Conservation (phyloP, 306 rosid genomes). For the Lathyrus sativus region DNA sequence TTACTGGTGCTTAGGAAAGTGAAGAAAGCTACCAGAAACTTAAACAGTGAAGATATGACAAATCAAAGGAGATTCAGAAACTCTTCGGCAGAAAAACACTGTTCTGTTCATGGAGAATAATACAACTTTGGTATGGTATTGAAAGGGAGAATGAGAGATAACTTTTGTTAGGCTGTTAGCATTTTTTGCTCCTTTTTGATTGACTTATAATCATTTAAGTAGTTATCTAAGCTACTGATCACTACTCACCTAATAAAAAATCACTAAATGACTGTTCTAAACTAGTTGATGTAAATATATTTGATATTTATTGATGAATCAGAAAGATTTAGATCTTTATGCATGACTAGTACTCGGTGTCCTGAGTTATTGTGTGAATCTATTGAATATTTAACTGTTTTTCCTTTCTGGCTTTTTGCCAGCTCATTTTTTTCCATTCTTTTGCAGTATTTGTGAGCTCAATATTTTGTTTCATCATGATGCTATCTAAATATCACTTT, state of each 20-base stretch:
- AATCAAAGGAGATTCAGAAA: not conserved
- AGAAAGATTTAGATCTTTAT: slow-evolving; percentile 1
- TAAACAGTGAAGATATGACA: not conserved
- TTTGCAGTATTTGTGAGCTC: slow-evolving; percentile 12
- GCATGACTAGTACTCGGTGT: slow-evolving; percentile 6
- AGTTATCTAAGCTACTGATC: not conserved
- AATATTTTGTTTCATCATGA: not conserved
- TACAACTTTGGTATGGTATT: not conserved
- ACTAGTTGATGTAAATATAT: not conserved
- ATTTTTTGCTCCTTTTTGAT: not conserved
- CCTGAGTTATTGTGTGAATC: not conserved
- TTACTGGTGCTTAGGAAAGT: not conserved
- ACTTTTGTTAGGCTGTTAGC: not conserved
- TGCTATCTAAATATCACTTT: slow-evolving; percentile 2
- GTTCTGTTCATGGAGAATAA: not conserved
- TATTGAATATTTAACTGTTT: not conserved
- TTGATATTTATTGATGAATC: slow-evolving; percentile 1
- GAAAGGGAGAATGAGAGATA: not conserved
- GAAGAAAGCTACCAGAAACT: not conserved
- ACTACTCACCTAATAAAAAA: not conserved
- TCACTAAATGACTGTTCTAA: not conserved
- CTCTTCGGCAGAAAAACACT: not conserved
- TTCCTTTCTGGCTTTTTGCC: not conserved
- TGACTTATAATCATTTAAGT: slow-evolving; percentile 9
- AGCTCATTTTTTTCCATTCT: not conserved